Evolutionary conservation across 2,329 filamentous ascomycete species (phyloP).

Genomic region (Didymosphaeria variabile): DNA sequence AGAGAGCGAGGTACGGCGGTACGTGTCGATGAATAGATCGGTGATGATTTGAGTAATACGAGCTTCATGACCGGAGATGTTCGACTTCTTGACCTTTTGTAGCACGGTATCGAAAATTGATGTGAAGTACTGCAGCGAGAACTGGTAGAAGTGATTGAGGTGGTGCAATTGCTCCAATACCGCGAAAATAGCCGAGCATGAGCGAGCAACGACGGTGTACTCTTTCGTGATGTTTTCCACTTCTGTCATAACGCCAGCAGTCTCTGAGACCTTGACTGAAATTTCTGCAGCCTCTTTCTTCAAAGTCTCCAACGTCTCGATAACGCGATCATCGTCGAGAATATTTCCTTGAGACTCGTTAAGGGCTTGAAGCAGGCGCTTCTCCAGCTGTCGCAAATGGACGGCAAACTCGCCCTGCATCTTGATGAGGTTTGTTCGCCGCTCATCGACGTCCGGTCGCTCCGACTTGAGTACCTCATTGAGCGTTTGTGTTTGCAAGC

Average conservation of each 20-base stretch:
- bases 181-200: slow-evolving; percentile 97
- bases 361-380: slow-evolving; percentile 89
- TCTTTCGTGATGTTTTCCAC: slow-evolving; percentile 95
- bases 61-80: slow-evolving; percentile 76
- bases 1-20: slow-evolving; percentile 91
- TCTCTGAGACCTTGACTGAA: slow-evolving; percentile 93
- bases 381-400: slow-evolving; percentile 95
- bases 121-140: slow-evolving; percentile 97
- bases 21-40: slow-evolving; percentile 89
- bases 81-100: slow-evolving; percentile 77
- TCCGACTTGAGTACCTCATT: slow-evolving; percentile 98
- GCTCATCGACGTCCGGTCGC: slow-evolving; percentile 94
- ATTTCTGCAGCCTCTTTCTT: slow-evolving; percentile 98
- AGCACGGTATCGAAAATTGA: slow-evolving; percentile 97
- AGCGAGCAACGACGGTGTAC: slow-evolving; percentile 91
- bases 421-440: slow-evolving; percentile 96
- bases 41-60: slow-evolving; percentile 90
- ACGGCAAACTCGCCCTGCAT: slow-evolving; percentile 99
- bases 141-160: slow-evolving; percentile 99
- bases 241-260: slow-evolving; percentile 97
- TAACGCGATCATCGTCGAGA: slow-evolving; percentile 96
- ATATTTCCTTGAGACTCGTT: slow-evolving; percentile 99
- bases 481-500: slow-evolving; percentile 95
- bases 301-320: slow-evolving; percentile 94
- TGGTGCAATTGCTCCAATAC: slow-evolving; percentile 97